These are phyloP conservation scores for Naganishia sp. DNA, from an alignment of 1,284 basidiomycete species.

Conservation along the genomic window DNA sequence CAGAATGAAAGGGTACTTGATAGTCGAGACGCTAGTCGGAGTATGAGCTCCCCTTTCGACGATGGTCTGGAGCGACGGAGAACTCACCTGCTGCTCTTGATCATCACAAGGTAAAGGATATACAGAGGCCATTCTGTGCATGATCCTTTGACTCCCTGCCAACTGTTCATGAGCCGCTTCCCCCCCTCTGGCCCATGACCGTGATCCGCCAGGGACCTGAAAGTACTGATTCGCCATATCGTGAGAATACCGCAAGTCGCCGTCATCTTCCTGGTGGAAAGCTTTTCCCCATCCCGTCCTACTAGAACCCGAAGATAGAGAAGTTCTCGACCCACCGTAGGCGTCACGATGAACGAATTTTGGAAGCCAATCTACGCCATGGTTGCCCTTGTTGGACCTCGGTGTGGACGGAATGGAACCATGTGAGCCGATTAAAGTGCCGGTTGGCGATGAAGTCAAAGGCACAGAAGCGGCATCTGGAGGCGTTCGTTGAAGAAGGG, in stretches of 20 bases:
- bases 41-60: neutral
- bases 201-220: neutral
- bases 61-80: neutral
- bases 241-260: neutral
- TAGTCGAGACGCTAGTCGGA: constrained; percentile 11
- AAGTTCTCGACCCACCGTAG: too few species aligned
- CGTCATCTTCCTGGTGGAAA: neutral
- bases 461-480: too few species aligned
- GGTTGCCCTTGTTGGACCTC: too few species aligned
- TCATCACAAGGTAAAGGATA: constrained; percentile 25
- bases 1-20: neutral
- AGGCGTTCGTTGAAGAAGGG: too few species aligned
- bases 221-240: constrained; percentile 24
- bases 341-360: neutral
- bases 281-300: neutral
- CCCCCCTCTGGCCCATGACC: neutral
- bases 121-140: neutral
- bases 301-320: too few species aligned
- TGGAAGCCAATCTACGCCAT: too few species aligned
- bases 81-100: constrained; percentile 22
- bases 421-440: too few species aligned
- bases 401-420: too few species aligned
- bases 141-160: neutral
- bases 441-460: too few species aligned
- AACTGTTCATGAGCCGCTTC: neutral